Conservation (phyloP, 2,329 filamentous ascomycete species). For the Pleomassaria siparia region DNA sequence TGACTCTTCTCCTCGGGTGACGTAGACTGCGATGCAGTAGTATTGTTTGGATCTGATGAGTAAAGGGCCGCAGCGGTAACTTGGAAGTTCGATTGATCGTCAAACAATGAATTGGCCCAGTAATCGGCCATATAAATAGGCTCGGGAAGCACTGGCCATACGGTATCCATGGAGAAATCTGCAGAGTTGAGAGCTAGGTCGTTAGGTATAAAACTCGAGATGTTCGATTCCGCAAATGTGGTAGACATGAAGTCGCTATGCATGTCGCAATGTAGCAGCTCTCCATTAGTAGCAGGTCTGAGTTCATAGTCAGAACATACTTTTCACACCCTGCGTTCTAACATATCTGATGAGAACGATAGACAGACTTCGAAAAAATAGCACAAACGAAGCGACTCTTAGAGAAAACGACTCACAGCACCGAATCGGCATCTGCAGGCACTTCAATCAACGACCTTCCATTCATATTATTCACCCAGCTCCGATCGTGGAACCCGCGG, state of each 20-base stretch:
- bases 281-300: not conserved
- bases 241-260: not conserved
- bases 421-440: not conserved
- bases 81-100: not conserved
- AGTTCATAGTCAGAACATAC: not conserved
- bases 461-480: not conserved
- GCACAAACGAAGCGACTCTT: not conserved
- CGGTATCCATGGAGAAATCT: not conserved
- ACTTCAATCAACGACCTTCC: not conserved
- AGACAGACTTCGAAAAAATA: no score
- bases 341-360: not conserved
- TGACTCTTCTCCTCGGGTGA: not conserved
- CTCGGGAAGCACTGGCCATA: not conserved
- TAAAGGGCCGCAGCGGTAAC: not conserved
- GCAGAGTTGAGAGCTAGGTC: not conserved
- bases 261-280: not conserved
- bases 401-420: not conserved
- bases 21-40: not conserved
- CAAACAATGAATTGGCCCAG: not conserved
- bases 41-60: not conserved
- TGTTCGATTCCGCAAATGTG: not conserved
- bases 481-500: not conserved
- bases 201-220: not conserved
- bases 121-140: not conserved
- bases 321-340: not conserved